A percentile compares a stretch with the other conserved stretches of the same genome.
phyloP scores from a whole-genome alignment of 148 eudicot species.

The Hydrangea macrophylla region DNA sequence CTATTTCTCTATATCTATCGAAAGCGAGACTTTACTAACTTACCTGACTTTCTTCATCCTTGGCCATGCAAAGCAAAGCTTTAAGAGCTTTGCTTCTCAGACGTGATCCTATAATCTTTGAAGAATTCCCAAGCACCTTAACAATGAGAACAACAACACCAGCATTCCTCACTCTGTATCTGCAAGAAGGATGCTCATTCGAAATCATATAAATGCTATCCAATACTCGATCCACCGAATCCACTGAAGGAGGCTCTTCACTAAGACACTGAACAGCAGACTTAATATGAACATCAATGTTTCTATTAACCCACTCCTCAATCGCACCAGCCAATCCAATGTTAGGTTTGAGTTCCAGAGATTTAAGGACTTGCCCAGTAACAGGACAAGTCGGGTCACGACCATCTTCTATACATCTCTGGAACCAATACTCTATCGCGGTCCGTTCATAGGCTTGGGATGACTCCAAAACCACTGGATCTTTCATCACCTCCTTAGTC shows the following conservation, averaged over 20 bases:
- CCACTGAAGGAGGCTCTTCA: constrained; percentile 34
- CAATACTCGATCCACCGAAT: constrained; percentile 39
- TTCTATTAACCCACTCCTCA: constrained; percentile 70
- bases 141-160: constrained; percentile 42
- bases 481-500: constrained; percentile 73
- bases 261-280: constrained; percentile 43
- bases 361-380: constrained; percentile 53
- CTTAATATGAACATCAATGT: constrained; percentile 56
- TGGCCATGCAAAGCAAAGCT: constrained; percentile 57
- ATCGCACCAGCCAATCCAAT: constrained; percentile 74
- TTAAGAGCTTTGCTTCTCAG: constrained; percentile 58
- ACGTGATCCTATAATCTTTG: constrained; percentile 36
- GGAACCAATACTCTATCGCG: constrained; percentile 70
- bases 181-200: constrained; percentile 52
- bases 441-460: constrained; percentile 62
- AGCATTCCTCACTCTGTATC: constrained; percentile 55
- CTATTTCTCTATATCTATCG: neutral
- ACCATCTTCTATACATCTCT: constrained; percentile 60
- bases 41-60: constrained; percentile 73
- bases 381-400: constrained; percentile 81
- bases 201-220: constrained; percentile 47
- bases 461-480: constrained; percentile 69
- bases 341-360: constrained; percentile 60
- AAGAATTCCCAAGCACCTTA: constrained; percentile 37
- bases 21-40: constrained; percentile 9